phyloP scores from a whole-genome alignment of 371 early-diverging fungal genomes.

The Apophysomyces variabilis region DNA sequence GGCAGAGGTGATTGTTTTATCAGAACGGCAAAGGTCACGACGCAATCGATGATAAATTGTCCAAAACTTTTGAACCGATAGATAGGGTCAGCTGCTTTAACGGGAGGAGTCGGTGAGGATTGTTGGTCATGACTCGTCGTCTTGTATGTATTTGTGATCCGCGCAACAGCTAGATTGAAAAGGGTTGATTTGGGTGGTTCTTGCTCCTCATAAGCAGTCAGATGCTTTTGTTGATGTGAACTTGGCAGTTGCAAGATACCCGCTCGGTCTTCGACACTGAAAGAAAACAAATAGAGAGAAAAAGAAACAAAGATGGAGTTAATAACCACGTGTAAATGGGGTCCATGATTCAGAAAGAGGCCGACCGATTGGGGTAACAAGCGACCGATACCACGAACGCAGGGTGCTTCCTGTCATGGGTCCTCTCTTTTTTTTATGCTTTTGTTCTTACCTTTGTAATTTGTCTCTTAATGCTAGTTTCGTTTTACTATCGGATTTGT shows the following conservation, averaged over 20 bases:
- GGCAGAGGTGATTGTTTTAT: constrained; percentile 33
- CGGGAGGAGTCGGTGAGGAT: background rate
- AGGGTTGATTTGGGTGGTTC: constrained; percentile 15
- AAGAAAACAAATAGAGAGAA: too few species aligned
- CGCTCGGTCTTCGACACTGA: constrained; percentile 46
- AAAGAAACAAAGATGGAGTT: too few species aligned
- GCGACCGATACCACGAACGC: too few species aligned
- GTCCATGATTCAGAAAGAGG: background rate
- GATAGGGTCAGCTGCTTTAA: constrained; percentile 19
- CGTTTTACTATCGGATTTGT: constrained; percentile 29
- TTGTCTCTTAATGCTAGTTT: constrained; percentile 29
- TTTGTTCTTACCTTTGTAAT: constrained; percentile 21
- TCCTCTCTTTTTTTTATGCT: background rate
- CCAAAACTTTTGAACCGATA: constrained; percentile 29
- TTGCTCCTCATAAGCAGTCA: constrained; percentile 14
- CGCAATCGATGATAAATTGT: constrained; percentile 27
- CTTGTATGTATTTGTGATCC: constrained; percentile 7
- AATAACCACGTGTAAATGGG: constrained; percentile 3
- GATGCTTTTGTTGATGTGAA: constrained; percentile 18
- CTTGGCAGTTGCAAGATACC: constrained; percentile 40
- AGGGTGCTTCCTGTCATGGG: background rate
- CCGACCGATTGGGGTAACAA: too few species aligned
- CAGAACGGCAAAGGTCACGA: constrained; percentile 30
- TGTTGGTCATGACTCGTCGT: background rate
- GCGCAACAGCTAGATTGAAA: constrained; percentile 16